Evolutionary conservation across 352 stramenopile genomes (phyloP), one percentile per base, ranked within the genome.

Genomic region (Pythium phragmiticola): DNA sequence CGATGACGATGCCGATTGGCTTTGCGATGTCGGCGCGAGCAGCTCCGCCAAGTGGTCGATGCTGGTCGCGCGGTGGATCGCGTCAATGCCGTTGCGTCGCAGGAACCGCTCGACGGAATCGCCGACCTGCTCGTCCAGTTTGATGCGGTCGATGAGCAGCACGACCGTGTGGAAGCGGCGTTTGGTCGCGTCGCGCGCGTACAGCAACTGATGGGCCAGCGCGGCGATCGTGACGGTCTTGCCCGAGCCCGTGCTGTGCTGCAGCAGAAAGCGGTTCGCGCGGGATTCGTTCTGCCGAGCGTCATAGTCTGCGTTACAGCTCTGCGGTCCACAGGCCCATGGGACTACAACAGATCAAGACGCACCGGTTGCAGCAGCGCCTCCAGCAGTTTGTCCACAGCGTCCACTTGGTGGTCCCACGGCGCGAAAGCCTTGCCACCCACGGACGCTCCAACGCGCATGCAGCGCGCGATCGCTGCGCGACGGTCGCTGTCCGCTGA

Each of bases 161-260:
- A 94, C 69, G 12, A 94, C 63, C 4, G 86, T 92, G 68, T 93
- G 83, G 61, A 92, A 94, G 41, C 80, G 80, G 17, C 70, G 50
- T 0, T 51, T 64, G 3, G 19, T 17, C 5, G 52, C 23, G 62
- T 92, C 83, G 36, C 74, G 76, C 3, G 77, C 69, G 43, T 82
- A 82, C 28, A 94, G 60, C 23, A 94, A 63, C 63, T 92, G 85
- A 37, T 94, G 74, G 1, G 85, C 69, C 47, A 90, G 54, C 13
- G 82, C 83, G 7, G 81, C 82, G 52, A 94, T 90, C 11, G 85
- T 94, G 52, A 90, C 49, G 30, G 83, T 92, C 67, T 94, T 94
- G 65, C 86, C 86, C 30, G 84, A 82, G 17, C 86, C 86, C 13
- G 86, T 94, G 56, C 86, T 93, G 67, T 94, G 86, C 60, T 94